Evolutionary conservation across 768 basidiomycete genomes (phyloP), one percentile per base, ranked within the genome.

Genomic region (Amanita subjunquillea): DNA sequence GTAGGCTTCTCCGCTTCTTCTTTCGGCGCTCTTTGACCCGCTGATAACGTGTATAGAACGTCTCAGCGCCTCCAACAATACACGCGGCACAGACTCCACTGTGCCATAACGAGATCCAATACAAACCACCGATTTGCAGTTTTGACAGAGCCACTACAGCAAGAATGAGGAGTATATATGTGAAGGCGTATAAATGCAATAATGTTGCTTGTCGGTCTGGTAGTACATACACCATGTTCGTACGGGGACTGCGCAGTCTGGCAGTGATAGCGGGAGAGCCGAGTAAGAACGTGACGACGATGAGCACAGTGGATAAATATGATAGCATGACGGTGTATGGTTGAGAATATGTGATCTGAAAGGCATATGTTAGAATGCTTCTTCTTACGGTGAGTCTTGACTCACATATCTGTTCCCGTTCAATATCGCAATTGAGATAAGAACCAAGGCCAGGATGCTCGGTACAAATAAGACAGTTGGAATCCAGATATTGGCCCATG

Each of bases 321-420:
- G 80, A 77, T 20, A 69, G 56, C 10, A 82, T 60, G 12, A 84
- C 77, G 12, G 76, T 59, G 53, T 76, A 74, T 3, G 77, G 75
- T 6, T 72, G 72, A 1, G 83, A 76, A 60, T 89, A 81, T 7
- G 80, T 67, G 27, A 82, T 71, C 87, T 89, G 58, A 25, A 32
- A 49, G n/a, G n/a, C 30, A 55, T 12, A 34, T 29, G 27, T 36
- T n/a, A 67, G 82, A 59, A 59, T 87, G 34, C 13, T 85, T 56
- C 78, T 34, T 38, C 29, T 10, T 9, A n/a, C 6, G 4, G 4
- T 25, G 7, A 43, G 32, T 42, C 13, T 20, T 27, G 15, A 63
- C 82, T 60, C 57, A 83, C 83, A 50, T 75, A 77, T 46, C 76
- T 75, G 61, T 83, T 83, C 34, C 79, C 39, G 6, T 10, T 38